phyloP scores from a whole-genome alignment of 371 early-diverging fungal genomes.

The Rhizopus arrhizus region DNA sequence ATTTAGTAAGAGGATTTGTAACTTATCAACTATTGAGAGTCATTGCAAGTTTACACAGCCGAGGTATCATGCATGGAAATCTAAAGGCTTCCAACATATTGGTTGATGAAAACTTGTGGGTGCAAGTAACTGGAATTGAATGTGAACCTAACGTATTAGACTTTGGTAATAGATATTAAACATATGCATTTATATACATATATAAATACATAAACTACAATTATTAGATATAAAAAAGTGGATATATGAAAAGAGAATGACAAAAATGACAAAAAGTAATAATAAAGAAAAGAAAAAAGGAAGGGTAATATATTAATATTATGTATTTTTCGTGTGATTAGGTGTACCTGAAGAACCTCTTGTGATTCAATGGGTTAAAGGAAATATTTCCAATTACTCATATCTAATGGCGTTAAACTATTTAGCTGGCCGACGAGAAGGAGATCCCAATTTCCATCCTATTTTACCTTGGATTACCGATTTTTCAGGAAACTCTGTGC shows the following conservation, averaged over 20 bases:
- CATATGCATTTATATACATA: background rate
- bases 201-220: background rate
- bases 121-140: conserved; percentile 61
- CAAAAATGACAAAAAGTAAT: conserved; percentile 32
- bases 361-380: conserved; percentile 71
- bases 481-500: conserved; percentile 57
- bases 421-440: conserved; percentile 69
- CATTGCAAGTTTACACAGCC: conserved; percentile 55
- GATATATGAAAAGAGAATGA: conserved; percentile 22
- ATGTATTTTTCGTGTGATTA: conserved; percentile 10
- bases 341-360: conserved; percentile 59
- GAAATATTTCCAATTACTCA: conserved; percentile 79
- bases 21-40: conserved; percentile 61
- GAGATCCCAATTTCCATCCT: conserved; percentile 73
- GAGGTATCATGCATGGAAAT: conserved; percentile 63
- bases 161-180: conserved; percentile 28
- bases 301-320: too few relatives aligned
- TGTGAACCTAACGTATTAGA: conserved; percentile 41
- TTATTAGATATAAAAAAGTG: conserved; percentile 30
- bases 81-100: conserved; percentile 64
- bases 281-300: too few relatives aligned
- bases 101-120: conserved; percentile 69
- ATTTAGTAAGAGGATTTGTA: conserved; percentile 63
- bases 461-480: conserved; percentile 78
- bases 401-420: conserved; percentile 85